These are phyloP conservation scores for Macaranga tanarius DNA, from an alignment of 441 rosid genomes.

Conservation along the genomic window DNA sequence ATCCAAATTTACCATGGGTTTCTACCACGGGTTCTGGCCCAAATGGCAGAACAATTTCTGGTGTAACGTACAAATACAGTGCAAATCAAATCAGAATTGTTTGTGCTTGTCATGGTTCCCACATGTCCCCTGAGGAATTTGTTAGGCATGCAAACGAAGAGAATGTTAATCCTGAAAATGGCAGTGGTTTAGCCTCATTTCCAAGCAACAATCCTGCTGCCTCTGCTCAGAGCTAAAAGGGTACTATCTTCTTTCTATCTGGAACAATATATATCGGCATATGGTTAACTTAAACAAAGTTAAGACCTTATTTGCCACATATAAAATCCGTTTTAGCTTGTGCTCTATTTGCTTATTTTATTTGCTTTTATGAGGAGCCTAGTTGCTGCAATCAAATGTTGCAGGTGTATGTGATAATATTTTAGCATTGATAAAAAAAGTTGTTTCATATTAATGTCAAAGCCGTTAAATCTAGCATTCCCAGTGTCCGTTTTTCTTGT, in stretches of 20 bases:
- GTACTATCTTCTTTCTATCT: neutral
- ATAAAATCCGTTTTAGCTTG: slow-evolving; percentile 14
- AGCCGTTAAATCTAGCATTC: slow-evolving; percentile 12
- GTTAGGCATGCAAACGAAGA: slow-evolving; percentile 81
- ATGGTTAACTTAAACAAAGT: slow-evolving; percentile 12
- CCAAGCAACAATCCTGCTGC: slow-evolving; percentile 63
- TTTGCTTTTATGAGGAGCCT: slow-evolving; percentile 6
- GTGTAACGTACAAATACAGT: slow-evolving; percentile 76
- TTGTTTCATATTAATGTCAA: slow-evolving; percentile 24
- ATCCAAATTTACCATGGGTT: slow-evolving; percentile 93
- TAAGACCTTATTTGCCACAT: slow-evolving; percentile 15
- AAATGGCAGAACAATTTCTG: slow-evolving; percentile 84
- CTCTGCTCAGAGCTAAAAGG: slow-evolving; percentile 74
- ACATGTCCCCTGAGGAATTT: slow-evolving; percentile 91
- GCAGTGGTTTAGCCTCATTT: slow-evolving; percentile 44
- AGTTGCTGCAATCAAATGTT: slow-evolving; percentile 22
- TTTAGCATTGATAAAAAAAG: neutral
- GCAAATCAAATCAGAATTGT: slow-evolving; percentile 75
- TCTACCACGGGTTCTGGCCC: slow-evolving; percentile 84
- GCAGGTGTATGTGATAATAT: slow-evolving; percentile 27
- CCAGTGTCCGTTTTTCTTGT: neutral
- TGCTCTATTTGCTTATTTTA: neutral
- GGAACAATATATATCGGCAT: slow-evolving; percentile 7
- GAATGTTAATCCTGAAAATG: slow-evolving; percentile 46
- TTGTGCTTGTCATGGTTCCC: slow-evolving; percentile 94